These are phyloP conservation scores for Diutina neorugosa DNA, from an alignment of 1,139 yeast species.

Conservation along the genomic window DNA sequence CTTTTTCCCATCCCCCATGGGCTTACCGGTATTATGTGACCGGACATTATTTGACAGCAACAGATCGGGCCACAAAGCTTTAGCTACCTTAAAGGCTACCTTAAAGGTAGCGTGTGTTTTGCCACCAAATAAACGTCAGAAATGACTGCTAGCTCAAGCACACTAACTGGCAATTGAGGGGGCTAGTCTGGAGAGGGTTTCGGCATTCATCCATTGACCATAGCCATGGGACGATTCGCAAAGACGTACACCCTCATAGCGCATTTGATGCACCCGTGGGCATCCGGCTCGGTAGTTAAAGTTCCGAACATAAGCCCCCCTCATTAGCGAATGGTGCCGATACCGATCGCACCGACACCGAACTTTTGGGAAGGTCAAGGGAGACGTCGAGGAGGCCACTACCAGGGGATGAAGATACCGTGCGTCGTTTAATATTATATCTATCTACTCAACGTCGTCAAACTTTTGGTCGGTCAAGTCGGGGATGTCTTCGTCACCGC, in stretches of 20 bases:
- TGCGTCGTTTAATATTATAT: not conserved
- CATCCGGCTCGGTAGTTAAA: not conserved
- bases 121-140: too few relatives aligned
- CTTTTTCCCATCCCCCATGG: not conserved
- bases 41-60: not conserved
- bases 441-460: slow-evolving; percentile 61
- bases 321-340: not conserved
- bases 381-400: too few relatives aligned
- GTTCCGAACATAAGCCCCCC: not conserved
- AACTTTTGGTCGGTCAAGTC: slow-evolving; percentile 92
- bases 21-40: not conserved
- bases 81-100: too few relatives aligned
- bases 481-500: slow-evolving; percentile 71
- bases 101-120: too few relatives aligned
- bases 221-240: too few relatives aligned
- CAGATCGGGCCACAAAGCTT: not conserved
- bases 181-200: too few relatives aligned
- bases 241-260: too few relatives aligned
- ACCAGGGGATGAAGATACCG: not conserved
- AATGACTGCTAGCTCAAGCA: too few relatives aligned
- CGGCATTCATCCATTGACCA: too few relatives aligned
- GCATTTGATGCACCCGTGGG: not conserved
- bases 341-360: not conserved
- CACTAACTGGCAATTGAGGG: too few relatives aligned
- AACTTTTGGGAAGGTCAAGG: too few relatives aligned